phyloP scores from a whole-genome alignment of 2,329 filamentous ascomycete species.

The Whalleya microplaca region DNA sequence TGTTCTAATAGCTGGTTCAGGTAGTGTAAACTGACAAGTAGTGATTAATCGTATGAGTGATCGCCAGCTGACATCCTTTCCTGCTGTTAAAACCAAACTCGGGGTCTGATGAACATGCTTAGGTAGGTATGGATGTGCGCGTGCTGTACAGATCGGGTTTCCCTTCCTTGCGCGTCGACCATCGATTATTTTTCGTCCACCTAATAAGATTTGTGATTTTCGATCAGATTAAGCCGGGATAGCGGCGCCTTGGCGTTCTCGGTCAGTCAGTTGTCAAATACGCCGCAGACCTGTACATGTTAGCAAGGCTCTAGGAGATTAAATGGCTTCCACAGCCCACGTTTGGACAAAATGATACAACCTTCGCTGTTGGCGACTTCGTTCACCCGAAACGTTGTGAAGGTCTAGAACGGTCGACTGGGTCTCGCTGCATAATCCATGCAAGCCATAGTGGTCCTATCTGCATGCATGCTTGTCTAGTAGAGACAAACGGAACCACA shows the following conservation, averaged over 20 bases:
- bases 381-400: constrained; percentile 25
- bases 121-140: constrained; percentile 26
- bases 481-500: constrained; percentile 28
- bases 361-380: constrained; percentile 25
- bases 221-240: constrained; percentile 14
- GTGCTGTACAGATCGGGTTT: constrained; percentile 9
- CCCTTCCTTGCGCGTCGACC: constrained; percentile 13
- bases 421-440: constrained; percentile 26
- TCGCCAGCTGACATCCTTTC: constrained; percentile 26
- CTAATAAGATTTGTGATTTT: constrained; percentile 11
- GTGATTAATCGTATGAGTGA: constrained; percentile 28
- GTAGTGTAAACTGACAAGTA: constrained; percentile 25
- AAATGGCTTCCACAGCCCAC: neutral
- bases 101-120: constrained; percentile 17
- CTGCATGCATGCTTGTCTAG: constrained; percentile 28
- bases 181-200: constrained; percentile 6
- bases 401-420: constrained; percentile 32
- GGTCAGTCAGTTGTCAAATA: constrained; percentile 9
- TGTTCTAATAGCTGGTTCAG: constrained; percentile 17
- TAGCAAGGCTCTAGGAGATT: neutral
- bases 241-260: constrained; percentile 8
- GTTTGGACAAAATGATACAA: constrained; percentile 4
- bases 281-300: neutral
- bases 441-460: constrained; percentile 27
- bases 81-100: constrained; percentile 16